These are phyloP conservation scores for Trypanosoma vivax DNA, from an alignment of 208 protist genomes.

Conservation along the genomic window DNA sequence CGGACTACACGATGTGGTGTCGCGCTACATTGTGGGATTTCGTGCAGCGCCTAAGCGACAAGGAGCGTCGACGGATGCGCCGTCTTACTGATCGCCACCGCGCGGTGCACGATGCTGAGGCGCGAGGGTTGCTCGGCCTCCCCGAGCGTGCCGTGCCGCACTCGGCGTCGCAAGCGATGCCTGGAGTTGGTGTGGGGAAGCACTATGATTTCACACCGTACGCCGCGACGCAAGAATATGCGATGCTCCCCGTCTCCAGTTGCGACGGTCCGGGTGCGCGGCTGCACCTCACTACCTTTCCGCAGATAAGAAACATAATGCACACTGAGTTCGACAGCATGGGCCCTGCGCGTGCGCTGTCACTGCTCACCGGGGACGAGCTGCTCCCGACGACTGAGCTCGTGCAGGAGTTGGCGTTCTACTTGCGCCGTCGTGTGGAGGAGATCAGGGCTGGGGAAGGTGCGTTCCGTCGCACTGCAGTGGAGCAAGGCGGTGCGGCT, in stretches of 20 bases:
- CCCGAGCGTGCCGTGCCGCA: neutral
- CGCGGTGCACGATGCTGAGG: slow-evolving; percentile 8
- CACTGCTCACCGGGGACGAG: slow-evolving; percentile 41
- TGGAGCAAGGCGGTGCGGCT: neutral
- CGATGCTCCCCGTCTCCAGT: slow-evolving; percentile 47
- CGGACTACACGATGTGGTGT: slow-evolving; percentile 71
- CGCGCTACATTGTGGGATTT: slow-evolving; percentile 43
- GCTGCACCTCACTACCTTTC: slow-evolving; percentile 46
- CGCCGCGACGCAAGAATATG: slow-evolving; percentile 57
- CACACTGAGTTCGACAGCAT: slow-evolving; percentile 67
- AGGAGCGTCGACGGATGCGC: neutral
- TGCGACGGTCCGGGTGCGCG: slow-evolving; percentile 17
- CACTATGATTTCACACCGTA: slow-evolving; percentile 57
- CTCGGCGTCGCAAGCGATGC: neutral
- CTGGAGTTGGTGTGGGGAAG: neutral
- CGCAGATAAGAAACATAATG: slow-evolving; percentile 58
- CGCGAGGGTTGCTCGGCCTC: slow-evolving; percentile 11
- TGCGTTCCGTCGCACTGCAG: slow-evolving; percentile 10
- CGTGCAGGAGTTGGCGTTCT: slow-evolving; percentile 40
- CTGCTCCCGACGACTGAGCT: slow-evolving; percentile 46
- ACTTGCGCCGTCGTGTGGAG: slow-evolving; percentile 37
- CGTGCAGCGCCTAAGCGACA: slow-evolving; percentile 18
- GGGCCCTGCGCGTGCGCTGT: slow-evolving; percentile 32
- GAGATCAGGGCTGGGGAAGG: slow-evolving; percentile 27
- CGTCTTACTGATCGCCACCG: neutral